phyloP scores from a whole-genome alignment of 257 asterid genomes.

The Mentha longifolia region DNA sequence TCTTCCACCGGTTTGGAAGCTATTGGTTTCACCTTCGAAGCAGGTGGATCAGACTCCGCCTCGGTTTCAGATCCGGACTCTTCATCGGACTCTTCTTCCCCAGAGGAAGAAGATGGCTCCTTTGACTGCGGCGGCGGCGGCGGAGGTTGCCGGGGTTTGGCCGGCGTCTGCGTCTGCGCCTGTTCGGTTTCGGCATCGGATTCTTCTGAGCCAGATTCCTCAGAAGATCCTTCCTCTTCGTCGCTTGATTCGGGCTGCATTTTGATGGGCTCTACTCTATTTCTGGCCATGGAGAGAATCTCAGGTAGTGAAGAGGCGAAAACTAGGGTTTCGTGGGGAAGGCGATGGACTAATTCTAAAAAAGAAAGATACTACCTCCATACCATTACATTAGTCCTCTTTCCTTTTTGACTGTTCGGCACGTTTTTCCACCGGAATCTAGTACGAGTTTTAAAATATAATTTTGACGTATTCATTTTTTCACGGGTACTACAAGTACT shows the following conservation, averaged over 20 bases:
- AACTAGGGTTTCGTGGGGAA: neutral
- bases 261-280: conserved; percentile 30
- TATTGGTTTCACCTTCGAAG: conserved; percentile 35
- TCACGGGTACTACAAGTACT: too few relatives aligned
- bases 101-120: conserved; percentile 28
- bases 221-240: conserved; percentile 43
- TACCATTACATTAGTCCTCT: too few relatives aligned
- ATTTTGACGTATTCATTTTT: too few relatives aligned
- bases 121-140: neutral
- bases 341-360: too few relatives aligned
- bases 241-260: conserved; percentile 35
- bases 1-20: conserved; percentile 43
- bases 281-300: conserved; percentile 41
- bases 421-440: too few relatives aligned
- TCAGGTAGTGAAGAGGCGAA: neutral
- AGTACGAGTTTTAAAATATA: too few relatives aligned
- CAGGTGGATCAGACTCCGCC: conserved; percentile 38
- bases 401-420: too few relatives aligned
- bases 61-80: conserved; percentile 55
- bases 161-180: neutral
- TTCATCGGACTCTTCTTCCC: conserved; percentile 28
- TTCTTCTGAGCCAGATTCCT: conserved; percentile 31
- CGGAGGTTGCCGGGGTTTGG: conserved; percentile 20
- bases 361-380: too few relatives aligned
- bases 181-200: conserved; percentile 39